Conservation (phyloP, 1,284 basidiomycete genomes). For the Austroboletus novae-zelandiae region DNA sequence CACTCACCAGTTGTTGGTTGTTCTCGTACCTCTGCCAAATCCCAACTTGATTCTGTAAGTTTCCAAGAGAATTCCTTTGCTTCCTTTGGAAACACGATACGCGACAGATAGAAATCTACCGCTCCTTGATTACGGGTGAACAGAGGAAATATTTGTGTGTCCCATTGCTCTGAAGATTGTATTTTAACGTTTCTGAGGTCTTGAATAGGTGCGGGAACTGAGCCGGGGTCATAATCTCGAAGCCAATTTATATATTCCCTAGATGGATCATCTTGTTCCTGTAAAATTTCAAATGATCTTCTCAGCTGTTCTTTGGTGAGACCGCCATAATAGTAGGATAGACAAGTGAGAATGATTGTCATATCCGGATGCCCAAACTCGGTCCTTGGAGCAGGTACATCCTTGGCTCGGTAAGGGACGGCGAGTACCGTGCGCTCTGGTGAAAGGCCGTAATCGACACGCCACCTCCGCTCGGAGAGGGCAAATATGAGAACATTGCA, state of each 20-base stretch:
- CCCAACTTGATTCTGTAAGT: constrained; percentile 49
- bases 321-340: constrained; percentile 56
- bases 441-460: constrained; percentile 50
- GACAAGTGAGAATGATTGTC: constrained; percentile 43
- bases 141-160: constrained; percentile 28
- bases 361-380: constrained; percentile 57
- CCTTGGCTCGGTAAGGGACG: constrained; percentile 53
- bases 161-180: constrained; percentile 38
- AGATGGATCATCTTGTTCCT: constrained; percentile 42
- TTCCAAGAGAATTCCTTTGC: constrained; percentile 48
- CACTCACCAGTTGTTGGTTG: constrained; percentile 8
- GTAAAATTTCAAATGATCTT: constrained; percentile 38
- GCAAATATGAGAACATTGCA: constrained; percentile 40
- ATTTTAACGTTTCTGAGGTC: constrained; percentile 34
- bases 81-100: constrained; percentile 11
- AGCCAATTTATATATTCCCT: constrained; percentile 47
- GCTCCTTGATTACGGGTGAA: constrained; percentile 39
- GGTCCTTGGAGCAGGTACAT: constrained; percentile 43
- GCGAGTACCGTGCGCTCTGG: constrained; percentile 41
- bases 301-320: constrained; percentile 38
- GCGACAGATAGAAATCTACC: constrained; percentile 48
- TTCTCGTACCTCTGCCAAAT: constrained; percentile 38
- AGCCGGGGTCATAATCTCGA: constrained; percentile 25
- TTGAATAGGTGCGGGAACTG: not conserved
- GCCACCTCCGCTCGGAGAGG: constrained; percentile 44